phyloP scores from a whole-genome alignment of 495 filamentous ascomycete species.

The Friedmanniomyces simplex region DNA sequence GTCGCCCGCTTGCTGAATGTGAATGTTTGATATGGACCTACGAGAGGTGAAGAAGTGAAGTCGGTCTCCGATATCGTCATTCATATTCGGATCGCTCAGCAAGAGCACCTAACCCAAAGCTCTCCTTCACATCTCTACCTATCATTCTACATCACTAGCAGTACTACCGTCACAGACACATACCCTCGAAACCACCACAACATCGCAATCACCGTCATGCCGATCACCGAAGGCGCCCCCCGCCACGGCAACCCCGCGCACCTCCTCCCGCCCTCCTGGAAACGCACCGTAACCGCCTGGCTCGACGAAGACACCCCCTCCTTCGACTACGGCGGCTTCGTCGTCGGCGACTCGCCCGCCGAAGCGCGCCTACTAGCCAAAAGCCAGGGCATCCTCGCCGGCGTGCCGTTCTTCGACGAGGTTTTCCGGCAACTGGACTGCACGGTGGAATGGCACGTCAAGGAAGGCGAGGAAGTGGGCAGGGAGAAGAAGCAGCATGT shows the following conservation, averaged over 20 bases:
- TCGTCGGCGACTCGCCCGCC: conserved; percentile 69
- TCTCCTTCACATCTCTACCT: conserved; percentile 22
- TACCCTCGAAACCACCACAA: too few species aligned
- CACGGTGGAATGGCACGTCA: conserved; percentile 77
- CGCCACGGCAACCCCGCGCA: conserved; percentile 65
- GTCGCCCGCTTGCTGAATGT: too few species aligned
- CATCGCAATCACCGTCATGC: conserved; percentile 1
- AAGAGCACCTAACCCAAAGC: too few species aligned
- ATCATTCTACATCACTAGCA: too few species aligned
- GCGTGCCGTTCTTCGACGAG: conserved; percentile 91
- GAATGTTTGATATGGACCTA: too few species aligned
- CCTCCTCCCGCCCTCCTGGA: conserved; percentile 76
- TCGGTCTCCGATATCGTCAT: too few species aligned
- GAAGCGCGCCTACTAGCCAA: conserved; percentile 86
- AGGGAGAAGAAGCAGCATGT: conserved; percentile 36
- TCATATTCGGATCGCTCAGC: too few species aligned
- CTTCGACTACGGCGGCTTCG: conserved; percentile 94
- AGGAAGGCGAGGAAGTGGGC: conserved; percentile 51
- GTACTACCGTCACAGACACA: too few species aligned
- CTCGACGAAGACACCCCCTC: conserved; percentile 91
- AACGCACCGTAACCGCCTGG: conserved; percentile 70
- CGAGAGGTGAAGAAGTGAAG: too few species aligned
- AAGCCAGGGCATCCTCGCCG: conserved; percentile 75
- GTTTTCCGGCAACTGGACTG: conserved; percentile 85
- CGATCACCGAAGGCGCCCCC: conserved; percentile 35